Base-by-base conservation (phyloP, 768 basidiomycete species). In the Hemileccinum rubropunctum region DNA sequence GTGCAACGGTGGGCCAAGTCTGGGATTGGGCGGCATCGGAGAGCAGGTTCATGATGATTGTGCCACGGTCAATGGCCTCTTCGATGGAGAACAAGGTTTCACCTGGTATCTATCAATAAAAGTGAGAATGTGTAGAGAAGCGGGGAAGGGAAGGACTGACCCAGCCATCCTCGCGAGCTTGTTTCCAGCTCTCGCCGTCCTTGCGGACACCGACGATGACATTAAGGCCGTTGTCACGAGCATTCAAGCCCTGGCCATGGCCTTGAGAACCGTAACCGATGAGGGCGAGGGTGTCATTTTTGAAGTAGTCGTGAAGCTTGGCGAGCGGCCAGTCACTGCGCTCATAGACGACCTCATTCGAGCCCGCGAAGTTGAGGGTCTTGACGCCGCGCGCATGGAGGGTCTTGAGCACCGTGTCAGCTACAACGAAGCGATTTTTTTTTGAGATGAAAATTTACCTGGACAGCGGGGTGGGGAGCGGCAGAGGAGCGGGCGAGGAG, bases 21-120 rank as follows among this genome's bases (percentile, higher is more conserved):
- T 88, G 82, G 13, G 91, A 94, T 76, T 99, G 97, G n/a, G 95
- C 97, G 42, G 97, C 97, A 64, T 99, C 97, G 39, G 95, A 98
- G 59, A 99, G 84, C 47, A 99, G 79, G 82, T 99, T 98, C 97
- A 99, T 99, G 83, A 99, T 90, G 80, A 98, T 95, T 18, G 95
- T 97, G 38, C 97, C 97, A 57, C 79, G 82, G 59, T 86, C 79
- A 71, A 98, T 98, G 54, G 97, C 97, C 71, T 98, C 95, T 62
- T 98, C 91, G 61, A 99, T 98, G 61, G 95, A 80, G 80, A 99
- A 99, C 61, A 99, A 85, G 51, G 90, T 98, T 80, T 98, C 86
- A 58, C 95, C 95, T 36, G 95, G 95, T 20, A 98, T 86, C 88
- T 90, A 54, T 7, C 23, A 27, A 45, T 10, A 10, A 13, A 9